Conservation (phyloP, 164 flowering plant species). For the Macadamia tetraphylla region DNA sequence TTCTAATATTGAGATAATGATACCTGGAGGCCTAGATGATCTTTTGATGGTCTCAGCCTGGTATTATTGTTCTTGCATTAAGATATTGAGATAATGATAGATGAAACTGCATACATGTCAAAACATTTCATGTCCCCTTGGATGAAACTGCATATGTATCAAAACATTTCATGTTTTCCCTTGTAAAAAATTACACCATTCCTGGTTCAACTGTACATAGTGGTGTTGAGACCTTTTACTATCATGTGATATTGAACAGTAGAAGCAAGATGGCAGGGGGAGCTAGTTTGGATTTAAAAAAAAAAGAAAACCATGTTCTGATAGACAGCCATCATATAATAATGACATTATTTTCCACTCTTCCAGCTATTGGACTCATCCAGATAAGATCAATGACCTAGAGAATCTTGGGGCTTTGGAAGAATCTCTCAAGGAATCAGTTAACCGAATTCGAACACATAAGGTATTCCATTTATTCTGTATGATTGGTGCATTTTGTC, state of each 20-base stretch:
- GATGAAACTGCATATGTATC: background rate
- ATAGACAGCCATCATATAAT: background rate
- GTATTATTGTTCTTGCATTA: too few species aligned
- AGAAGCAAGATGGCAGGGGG: background rate
- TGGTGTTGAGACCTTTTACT: too few species aligned
- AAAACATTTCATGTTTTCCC: background rate
- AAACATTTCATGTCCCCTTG: background rate
- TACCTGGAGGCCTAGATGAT: too few species aligned
- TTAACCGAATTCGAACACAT: constrained; percentile 25
- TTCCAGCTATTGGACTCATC: constrained; percentile 52
- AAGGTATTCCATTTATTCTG: constrained; percentile 34
- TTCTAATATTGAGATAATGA: too few species aligned
- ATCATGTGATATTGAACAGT: too few species aligned
- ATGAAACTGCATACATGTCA: background rate
- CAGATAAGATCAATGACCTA: constrained; percentile 41
- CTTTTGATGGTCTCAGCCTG: too few species aligned
- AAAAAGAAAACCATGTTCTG: background rate
- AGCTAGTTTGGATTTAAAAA: background rate
- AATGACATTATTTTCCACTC: background rate
- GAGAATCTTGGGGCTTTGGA: constrained; percentile 54
- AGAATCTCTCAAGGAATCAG: constrained; percentile 41
- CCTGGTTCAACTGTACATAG: background rate
- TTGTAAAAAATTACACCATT: background rate
- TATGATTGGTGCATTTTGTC: background rate
- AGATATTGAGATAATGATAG: background rate